Evolutionary conservation across 805 yeast genomes (phyloP), one percentile per base, ranked within the genome.

Genomic region (Candida adriatica): DNA sequence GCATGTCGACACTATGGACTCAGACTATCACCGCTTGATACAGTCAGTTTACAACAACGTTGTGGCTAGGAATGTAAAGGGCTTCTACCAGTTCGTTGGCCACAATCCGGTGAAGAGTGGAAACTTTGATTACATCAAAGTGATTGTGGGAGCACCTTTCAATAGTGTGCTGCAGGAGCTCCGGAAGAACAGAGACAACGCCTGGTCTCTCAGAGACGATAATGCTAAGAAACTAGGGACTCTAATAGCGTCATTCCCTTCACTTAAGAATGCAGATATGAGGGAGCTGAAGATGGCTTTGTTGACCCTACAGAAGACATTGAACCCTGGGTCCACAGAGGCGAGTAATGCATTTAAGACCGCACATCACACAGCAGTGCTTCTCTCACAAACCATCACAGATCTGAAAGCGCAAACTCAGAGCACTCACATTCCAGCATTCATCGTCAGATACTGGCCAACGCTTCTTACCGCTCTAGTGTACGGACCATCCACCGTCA

Each of bases 371-470:
- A 18, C 36, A 9, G 26, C 31, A 10, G 5, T 14, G 2, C 18
- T 29, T 6, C 8, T 38, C 7, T 38, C 38, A 14, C n/a, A n/a
- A 8, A 17, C 16, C 11, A 16, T n/a, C 8, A 14, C 17, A 4
- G 22, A 33, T 13, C 24, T 39, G n/a, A 23, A 18, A 4, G 18
- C 13, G 3, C n/a, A 15, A 16, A 6, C 26, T 10, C 11, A 16
- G 5, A 13, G 10, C 3, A 16, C 27, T 13, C 18, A 11, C 13
- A 31, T 17, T 13, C 84, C 84, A 13, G 46, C 58, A 1, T 43
- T 55, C 13, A 22, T 62, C 2, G 56, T 63, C 3, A 65, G 84
- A 33, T 73, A 75, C 55, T 87, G 95, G 95, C 84, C 88, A 2
- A 35, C 70, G 0, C 38, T 72, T 2, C 36, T 68, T 1, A 13